Percentiles rank a stretch among this genome's conserved stretches.
Conservation (phyloP, 257 asterid species). For the Jaltomata sinuosa region DNA sequence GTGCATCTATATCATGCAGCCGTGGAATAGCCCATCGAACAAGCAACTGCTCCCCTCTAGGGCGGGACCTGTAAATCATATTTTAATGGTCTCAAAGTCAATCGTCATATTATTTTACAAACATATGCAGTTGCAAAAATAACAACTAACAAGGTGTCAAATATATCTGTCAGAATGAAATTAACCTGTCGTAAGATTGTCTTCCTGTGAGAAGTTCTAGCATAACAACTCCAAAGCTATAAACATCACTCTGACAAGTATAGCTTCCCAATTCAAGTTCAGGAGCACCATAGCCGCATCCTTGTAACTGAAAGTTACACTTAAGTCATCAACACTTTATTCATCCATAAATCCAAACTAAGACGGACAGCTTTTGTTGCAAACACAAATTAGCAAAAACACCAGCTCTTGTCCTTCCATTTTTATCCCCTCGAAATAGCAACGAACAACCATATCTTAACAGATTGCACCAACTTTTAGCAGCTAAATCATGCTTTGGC, state of each 20-base stretch:
- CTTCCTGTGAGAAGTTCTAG: constrained; percentile 81
- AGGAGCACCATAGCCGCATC: constrained; percentile 83
- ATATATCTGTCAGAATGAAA: background rate
- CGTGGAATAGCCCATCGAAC: constrained; percentile 82
- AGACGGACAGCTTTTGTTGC: background rate
- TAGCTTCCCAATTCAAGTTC: constrained; percentile 83
- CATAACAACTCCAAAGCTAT: constrained; percentile 92
- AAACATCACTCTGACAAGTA: constrained; percentile 73
- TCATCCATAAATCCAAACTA: background rate
- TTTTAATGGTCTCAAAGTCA: background rate
- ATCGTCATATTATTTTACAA: background rate
- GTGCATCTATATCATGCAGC: constrained; percentile 78
- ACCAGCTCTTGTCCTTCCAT: background rate
- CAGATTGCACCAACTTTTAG: background rate
- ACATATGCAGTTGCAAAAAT: background rate
- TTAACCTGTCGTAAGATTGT: constrained; percentile 77
- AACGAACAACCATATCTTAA: background rate
- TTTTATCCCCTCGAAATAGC: background rate
- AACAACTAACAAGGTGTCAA: background rate
- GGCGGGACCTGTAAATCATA: constrained; percentile 39
- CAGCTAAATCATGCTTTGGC: background rate
- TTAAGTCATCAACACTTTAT: constrained; percentile 3
- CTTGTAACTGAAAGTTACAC: constrained; percentile 52
- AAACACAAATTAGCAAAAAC: background rate
- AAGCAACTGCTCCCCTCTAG: constrained; percentile 68